phyloP scores from a whole-genome alignment of 163 green algal species.

The Chlorella variabilis region DNA sequence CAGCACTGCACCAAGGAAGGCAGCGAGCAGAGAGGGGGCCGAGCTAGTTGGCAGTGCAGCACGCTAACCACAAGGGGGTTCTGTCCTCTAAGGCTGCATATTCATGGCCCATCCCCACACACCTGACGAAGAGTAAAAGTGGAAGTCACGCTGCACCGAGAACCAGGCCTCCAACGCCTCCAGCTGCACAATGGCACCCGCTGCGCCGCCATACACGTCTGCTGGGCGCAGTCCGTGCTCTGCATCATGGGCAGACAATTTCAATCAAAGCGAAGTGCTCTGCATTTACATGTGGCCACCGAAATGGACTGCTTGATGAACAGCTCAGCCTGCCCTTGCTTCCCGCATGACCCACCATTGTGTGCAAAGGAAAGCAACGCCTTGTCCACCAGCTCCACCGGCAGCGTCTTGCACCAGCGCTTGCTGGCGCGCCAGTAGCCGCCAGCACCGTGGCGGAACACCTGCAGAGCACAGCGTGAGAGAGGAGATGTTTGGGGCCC shows the following conservation, averaged over 20 bases:
- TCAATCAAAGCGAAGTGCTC: neutral
- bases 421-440: conserved; percentile 74
- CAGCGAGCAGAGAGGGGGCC: too few species aligned
- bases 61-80: too few species aligned
- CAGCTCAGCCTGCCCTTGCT: too few species aligned
- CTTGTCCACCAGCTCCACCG: conserved; percentile 61
- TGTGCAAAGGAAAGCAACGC: conserved; percentile 74
- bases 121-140: conserved; percentile 74
- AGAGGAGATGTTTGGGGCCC: too few species aligned
- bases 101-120: too few species aligned
- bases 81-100: too few species aligned
- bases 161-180: conserved; percentile 70
- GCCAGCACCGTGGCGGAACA: conserved; percentile 55
- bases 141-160: conserved; percentile 63
- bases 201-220: conserved; percentile 59
- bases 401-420: conserved; percentile 83
- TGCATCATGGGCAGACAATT: neutral
- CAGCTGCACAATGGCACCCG: conserved; percentile 73
- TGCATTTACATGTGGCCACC: too few species aligned
- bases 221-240: conserved; percentile 38
- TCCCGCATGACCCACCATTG: conserved; percentile 79
- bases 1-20: conserved; percentile 60
- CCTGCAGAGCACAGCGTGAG: conserved; percentile 34
- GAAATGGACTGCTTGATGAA: too few species aligned
- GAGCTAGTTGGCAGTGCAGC: too few species aligned